Percentiles rank a stretch among this genome's conserved stretches.
phyloP scores from a whole-genome alignment of 768 basidiomycete species.

The Phylloporus sp. region DNA sequence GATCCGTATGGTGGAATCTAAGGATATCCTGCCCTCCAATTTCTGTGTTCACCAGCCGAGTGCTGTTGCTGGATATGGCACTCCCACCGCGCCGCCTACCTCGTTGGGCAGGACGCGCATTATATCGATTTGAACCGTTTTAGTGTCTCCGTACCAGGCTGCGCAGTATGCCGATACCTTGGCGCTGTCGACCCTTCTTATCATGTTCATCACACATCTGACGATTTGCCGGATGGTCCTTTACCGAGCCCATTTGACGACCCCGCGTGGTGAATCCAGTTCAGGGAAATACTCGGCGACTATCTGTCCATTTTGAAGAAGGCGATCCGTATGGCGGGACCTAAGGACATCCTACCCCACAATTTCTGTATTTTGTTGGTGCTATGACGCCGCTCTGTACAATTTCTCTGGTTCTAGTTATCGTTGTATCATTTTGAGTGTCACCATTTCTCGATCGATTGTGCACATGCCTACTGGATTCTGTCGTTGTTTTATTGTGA shows the following conservation, averaged over 20 bases:
- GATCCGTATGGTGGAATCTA: slow-evolving; percentile 72
- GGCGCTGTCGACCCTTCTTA: slow-evolving; percentile 30
- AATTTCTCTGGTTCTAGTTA: slow-evolving; percentile 16
- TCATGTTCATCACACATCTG: slow-evolving; percentile 10
- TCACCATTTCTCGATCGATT: not conserved
- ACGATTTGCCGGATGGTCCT: slow-evolving; percentile 19
- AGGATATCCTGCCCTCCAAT: slow-evolving; percentile 8
- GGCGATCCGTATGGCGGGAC: slow-evolving; percentile 72
- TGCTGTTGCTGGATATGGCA: slow-evolving; percentile 11
- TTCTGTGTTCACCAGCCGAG: slow-evolving; percentile 15
- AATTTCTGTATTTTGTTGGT: slow-evolving; percentile 9
- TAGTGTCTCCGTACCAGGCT: slow-evolving; percentile 74
- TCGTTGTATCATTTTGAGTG: slow-evolving; percentile 21
- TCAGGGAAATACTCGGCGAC: slow-evolving; percentile 33
- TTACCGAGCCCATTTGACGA: slow-evolving; percentile 31
- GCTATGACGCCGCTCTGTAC: slow-evolving; percentile 18
- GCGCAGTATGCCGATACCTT: slow-evolving; percentile 72
- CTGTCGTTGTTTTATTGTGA: slow-evolving; percentile 21
- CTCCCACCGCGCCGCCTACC: slow-evolving; percentile 4
- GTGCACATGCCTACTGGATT: slow-evolving; percentile 20
- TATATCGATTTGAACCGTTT: slow-evolving; percentile 66
- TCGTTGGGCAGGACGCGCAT: slow-evolving; percentile 32
- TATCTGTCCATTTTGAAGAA: slow-evolving; percentile 51
- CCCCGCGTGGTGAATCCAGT: slow-evolving; percentile 1
- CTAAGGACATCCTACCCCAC: slow-evolving; percentile 28